These are phyloP conservation scores for Panus rudis DNA, from an alignment of 768 basidiomycete species.

Conservation along the genomic window DNA sequence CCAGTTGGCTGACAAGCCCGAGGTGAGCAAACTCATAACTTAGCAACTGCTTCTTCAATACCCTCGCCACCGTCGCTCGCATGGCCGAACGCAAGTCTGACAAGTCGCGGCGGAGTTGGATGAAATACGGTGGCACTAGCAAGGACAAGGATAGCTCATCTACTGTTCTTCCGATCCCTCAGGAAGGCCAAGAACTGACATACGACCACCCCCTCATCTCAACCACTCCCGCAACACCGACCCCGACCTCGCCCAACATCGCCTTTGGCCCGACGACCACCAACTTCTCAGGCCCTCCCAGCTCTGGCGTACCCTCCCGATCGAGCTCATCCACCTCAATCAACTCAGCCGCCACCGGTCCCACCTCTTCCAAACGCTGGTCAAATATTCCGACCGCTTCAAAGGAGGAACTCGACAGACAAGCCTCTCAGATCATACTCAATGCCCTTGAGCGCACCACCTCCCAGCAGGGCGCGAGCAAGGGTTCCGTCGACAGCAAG, in stretches of 20 bases:
- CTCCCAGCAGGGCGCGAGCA: slow-evolving; percentile 18
- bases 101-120: slow-evolving; percentile 23
- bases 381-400: slow-evolving; percentile 26
- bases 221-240: slow-evolving; percentile 13
- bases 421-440: slow-evolving; percentile 37
- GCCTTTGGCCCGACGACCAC: too few species aligned
- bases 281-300: too few species aligned
- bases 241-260: slow-evolving; percentile 14
- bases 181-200: slow-evolving; percentile 26
- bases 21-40: slow-evolving; percentile 20
- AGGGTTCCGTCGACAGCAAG: slow-evolving; percentile 10
- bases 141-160: slow-evolving; percentile 18
- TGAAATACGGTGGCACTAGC: slow-evolving; percentile 17
- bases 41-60: slow-evolving; percentile 4
- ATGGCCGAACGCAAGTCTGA: slow-evolving; percentile 22
- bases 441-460: slow-evolving; percentile 44
- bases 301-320: slow-evolving; percentile 16
- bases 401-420: slow-evolving; percentile 37
- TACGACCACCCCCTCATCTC: slow-evolving; percentile 18
- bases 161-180: slow-evolving; percentile 19
- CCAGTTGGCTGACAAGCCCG: slow-evolving; percentile 18
- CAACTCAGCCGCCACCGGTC: slow-evolving; percentile 17
- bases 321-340: slow-evolving; percentile 20
- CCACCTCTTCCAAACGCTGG: slow-evolving; percentile 19
- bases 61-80: background rate